Percentiles rank a stretch among this genome's conserved stretches.
These are phyloP conservation scores for Prinsepia uniflora DNA, from an alignment of 306 rosid genomes.

Conservation along the genomic window DNA sequence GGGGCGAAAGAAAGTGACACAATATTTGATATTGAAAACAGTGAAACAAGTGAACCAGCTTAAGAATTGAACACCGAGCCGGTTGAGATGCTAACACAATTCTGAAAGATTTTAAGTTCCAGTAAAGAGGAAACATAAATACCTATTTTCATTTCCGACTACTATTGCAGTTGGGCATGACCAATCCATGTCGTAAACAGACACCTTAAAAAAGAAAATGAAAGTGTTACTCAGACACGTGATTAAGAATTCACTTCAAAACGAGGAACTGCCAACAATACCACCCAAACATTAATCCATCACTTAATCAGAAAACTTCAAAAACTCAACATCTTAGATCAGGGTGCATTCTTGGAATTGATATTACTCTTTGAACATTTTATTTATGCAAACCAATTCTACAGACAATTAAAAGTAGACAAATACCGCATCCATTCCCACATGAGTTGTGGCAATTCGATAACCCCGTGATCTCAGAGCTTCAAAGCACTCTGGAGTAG, in stretches of 20 bases:
- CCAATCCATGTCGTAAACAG: slow-evolving; percentile 85
- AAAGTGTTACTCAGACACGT: slow-evolving; percentile 21
- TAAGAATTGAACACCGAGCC: background rate
- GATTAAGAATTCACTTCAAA: background rate
- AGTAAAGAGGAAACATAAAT: slow-evolving; percentile 12
- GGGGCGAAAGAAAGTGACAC: background rate
- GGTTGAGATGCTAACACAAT: background rate
- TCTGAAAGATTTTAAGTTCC: background rate
- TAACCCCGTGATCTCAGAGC: slow-evolving; percentile 75
- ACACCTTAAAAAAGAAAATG: slow-evolving; percentile 48
- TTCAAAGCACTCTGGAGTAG: slow-evolving; percentile 65
- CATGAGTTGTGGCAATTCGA: slow-evolving; percentile 82
- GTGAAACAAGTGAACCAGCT: background rate
- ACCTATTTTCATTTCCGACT: slow-evolving; percentile 89
- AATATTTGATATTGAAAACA: background rate
- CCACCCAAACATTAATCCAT: background rate
- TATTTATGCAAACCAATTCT: background rate
- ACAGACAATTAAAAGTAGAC: background rate
- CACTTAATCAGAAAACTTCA: background rate
- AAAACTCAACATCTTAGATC: background rate
- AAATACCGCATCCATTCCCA: slow-evolving; percentile 73
- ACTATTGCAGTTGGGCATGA: slow-evolving; percentile 82
- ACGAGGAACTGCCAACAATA: background rate
- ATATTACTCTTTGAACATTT: background rate
- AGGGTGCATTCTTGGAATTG: background rate